Percentiles rank a stretch among this genome's conserved stretches.
Evolutionary conservation across 2,329 filamentous ascomycete genomes (phyloP).

Genomic region (Huntiella bhutanensis): DNA sequence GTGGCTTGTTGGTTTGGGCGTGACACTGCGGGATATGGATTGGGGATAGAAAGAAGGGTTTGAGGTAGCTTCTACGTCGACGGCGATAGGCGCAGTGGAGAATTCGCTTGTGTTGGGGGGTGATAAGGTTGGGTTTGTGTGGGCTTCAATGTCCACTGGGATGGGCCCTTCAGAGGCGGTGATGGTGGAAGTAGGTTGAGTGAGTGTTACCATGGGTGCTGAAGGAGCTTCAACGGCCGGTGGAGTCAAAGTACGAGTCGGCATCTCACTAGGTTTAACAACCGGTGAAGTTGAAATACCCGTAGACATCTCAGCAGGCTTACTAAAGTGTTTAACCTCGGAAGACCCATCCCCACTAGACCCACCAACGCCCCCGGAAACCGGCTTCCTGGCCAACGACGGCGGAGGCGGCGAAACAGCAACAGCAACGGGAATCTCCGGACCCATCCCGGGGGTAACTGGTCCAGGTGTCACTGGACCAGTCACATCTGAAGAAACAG

Average conservation of each 20-base stretch:
- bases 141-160: conserved; percentile 1
- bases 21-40: neutral
- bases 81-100: neutral
- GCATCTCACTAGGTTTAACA: no score
- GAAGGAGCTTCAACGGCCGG: neutral
- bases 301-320: no score
- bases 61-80: neutral
- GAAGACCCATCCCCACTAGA: no score
- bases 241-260: no score
- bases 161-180: neutral
- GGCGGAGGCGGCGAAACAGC: no score
- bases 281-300: no score
- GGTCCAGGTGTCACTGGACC: neutral
- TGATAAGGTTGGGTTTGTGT: neutral
- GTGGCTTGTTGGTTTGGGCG: neutral
- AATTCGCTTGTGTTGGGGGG: neutral
- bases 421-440: no score
- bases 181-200: neutral
- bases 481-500: neutral
- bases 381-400: no score
- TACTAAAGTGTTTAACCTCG: no score
- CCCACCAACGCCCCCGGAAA: no score
- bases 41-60: no score
- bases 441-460: no score
- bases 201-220: neutral